A percentile compares a stretch with the other conserved stretches of the same genome.
These are phyloP conservation scores for Hymenoscyphus linearis DNA, from an alignment of 2,329 filamentous ascomycete species.

Conservation along the genomic window DNA sequence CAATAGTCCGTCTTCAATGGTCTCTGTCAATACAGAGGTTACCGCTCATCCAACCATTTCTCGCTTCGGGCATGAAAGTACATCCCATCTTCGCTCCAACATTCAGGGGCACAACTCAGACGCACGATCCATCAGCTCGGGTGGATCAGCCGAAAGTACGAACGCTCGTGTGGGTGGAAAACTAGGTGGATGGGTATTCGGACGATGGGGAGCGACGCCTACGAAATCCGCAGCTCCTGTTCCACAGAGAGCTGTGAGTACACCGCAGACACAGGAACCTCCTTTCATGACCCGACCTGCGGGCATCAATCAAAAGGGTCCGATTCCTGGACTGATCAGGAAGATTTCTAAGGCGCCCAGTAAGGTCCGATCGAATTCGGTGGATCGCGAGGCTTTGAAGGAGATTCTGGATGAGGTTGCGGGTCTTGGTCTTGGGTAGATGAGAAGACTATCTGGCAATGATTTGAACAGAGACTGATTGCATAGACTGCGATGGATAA, in stretches of 20 bases:
- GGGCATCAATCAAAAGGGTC: conserved; percentile 74
- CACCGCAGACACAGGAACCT: conserved; percentile 30
- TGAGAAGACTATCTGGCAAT: too few relatives aligned
- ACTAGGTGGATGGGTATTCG: conserved; percentile 61
- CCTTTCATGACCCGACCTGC: conserved; percentile 47
- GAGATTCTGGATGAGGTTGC: conserved; percentile 26
- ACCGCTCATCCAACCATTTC: conserved; percentile 53
- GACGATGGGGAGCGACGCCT: conserved; percentile 55
- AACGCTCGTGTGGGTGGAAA: conserved; percentile 41
- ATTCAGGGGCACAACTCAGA: conserved; percentile 33
- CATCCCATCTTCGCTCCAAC: conserved; percentile 51
- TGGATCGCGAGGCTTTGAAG: conserved; percentile 29
- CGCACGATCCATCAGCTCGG: conserved; percentile 30
- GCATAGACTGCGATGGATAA: not conserved
- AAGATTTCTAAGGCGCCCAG: conserved; percentile 34
- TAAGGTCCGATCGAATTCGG: conserved; percentile 23
- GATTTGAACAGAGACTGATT: too few relatives aligned
- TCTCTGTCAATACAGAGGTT: conserved; percentile 51
- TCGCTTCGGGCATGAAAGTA: conserved; percentile 44
- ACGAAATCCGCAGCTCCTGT: conserved; percentile 30
- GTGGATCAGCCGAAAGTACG: conserved; percentile 19
- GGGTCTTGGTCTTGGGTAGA: not conserved
- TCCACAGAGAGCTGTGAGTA: conserved; percentile 27
- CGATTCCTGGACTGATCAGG: conserved; percentile 63
- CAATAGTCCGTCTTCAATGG: conserved; percentile 37